Evolutionary conservation across 345 rosid genomes (phyloP).

Genomic region (Kernera saxatilis): DNA sequence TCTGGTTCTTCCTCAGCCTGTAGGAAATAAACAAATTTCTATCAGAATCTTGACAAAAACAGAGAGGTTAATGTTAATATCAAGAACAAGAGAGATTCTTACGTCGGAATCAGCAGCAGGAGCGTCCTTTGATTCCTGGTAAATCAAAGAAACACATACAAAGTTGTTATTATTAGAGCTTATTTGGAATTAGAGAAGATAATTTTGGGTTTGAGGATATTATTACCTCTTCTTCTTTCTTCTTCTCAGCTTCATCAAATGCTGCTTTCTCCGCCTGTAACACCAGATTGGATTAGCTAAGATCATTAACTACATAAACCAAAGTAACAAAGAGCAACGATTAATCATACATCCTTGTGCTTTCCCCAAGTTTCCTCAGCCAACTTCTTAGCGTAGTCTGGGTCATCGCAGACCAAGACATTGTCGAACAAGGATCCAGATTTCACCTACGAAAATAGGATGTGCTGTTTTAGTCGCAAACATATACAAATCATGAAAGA

Average conservation of each 20-base stretch:
- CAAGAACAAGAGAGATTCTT: slow-evolving; percentile 19
- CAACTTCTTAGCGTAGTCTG: slow-evolving; percentile 74
- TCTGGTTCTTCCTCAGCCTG: slow-evolving; percentile 72
- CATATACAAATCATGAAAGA: neutral
- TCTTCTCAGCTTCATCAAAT: slow-evolving; percentile 88
- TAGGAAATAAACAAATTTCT: neutral
- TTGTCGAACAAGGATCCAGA: slow-evolving; percentile 96
- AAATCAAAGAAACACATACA: neutral
- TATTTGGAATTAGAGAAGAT: neutral
- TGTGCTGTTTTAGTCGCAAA: neutral
- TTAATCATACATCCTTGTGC: slow-evolving; percentile 70
- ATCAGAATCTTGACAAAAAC: neutral
- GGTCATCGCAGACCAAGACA: slow-evolving; percentile 70
- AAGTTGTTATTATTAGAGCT: neutral
- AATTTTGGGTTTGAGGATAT: neutral
- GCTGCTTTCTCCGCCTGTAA: slow-evolving; percentile 95
- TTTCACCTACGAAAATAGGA: slow-evolving; percentile 50
- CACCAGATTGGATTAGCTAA: neutral
- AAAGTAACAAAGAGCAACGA: neutral
- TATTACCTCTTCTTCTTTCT: slow-evolving; percentile 72
- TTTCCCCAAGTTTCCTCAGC: slow-evolving; percentile 98
- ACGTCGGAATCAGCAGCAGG: slow-evolving; percentile 71
- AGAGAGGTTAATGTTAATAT: neutral
- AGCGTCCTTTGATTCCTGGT: slow-evolving; percentile 64
- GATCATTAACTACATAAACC: slow-evolving; percentile 11